Conservation (phyloP, 176 grass and related monocot genomes). For the Leersia perrieri region DNA sequence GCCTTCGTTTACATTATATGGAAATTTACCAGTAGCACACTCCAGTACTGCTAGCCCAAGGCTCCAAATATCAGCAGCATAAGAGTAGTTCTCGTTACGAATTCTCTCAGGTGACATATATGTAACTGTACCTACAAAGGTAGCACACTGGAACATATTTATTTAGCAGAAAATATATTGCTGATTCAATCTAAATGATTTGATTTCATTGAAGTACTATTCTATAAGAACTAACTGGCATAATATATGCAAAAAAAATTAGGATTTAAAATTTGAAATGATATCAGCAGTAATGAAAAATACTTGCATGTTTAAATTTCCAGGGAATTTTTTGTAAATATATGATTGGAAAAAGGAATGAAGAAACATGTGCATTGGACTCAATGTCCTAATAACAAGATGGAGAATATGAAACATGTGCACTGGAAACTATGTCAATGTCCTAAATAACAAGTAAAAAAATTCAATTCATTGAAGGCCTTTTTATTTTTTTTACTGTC, state of each 20-base stretch:
- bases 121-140: slow-evolving; percentile 92
- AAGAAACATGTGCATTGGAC: not conserved
- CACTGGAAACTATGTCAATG: not conserved
- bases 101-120: slow-evolving; percentile 99
- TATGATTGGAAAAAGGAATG: not conserved
- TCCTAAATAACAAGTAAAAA: not conserved
- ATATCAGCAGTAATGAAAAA: not conserved
- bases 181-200: slow-evolving; percentile 28
- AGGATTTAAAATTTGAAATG: not conserved
- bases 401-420: not conserved
- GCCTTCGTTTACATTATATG: slow-evolving; percentile 86
- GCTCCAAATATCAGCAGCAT: slow-evolving; percentile 97
- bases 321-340: not conserved
- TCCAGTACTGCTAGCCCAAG: slow-evolving; percentile 89
- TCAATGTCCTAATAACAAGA: not conserved
- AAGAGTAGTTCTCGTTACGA: slow-evolving; percentile 88
- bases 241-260: not conserved
- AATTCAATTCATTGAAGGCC: not conserved
- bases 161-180: slow-evolving; percentile 46
- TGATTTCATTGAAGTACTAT: slow-evolving; percentile 10
- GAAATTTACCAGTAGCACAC: slow-evolving; percentile 94
- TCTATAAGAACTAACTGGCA: slow-evolving; percentile 8
- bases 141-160: slow-evolving; percentile 88
- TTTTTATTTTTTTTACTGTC: not conserved
- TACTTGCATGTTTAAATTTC: not conserved